Conservation (phyloP, 139 green algal genomes). For the Picochlorum sp. region DNA sequence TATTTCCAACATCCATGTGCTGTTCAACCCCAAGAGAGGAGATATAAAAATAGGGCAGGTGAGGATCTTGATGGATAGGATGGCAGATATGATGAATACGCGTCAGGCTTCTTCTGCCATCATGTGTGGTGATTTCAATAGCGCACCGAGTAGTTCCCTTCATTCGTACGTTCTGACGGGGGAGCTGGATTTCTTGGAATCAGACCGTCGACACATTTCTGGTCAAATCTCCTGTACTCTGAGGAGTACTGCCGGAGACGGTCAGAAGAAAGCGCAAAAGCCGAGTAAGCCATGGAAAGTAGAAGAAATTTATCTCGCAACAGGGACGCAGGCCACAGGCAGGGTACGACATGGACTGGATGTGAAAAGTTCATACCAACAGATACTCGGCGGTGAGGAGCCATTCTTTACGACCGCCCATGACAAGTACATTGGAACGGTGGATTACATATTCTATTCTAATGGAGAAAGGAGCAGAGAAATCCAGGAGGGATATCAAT, state of each 20-base stretch:
- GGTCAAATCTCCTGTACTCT: slow-evolving; percentile 27
- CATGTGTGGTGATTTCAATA: slow-evolving; percentile 65
- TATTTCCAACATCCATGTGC: slow-evolving; percentile 71
- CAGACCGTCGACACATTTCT: slow-evolving; percentile 29
- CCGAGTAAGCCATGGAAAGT: slow-evolving; percentile 5
- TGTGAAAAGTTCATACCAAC: slow-evolving; percentile 19
- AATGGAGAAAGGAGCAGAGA: neutral
- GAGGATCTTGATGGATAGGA: slow-evolving; percentile 31
- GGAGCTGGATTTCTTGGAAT: slow-evolving; percentile 29
- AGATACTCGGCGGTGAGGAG: slow-evolving; percentile 26
- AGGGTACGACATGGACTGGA: neutral
- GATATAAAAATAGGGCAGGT: slow-evolving; percentile 74
- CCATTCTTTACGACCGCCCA: slow-evolving; percentile 39
- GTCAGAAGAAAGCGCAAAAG: neutral
- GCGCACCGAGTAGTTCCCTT: slow-evolving; percentile 34
- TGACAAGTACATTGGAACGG: slow-evolving; percentile 50
- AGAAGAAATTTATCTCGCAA: slow-evolving; percentile 16
- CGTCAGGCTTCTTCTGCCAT: neutral
- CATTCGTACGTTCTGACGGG: slow-evolving; percentile 43
- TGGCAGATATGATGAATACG: slow-evolving; percentile 15
- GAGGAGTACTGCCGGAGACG: neutral
- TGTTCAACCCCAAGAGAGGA: slow-evolving; percentile 78
- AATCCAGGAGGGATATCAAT: slow-evolving; percentile 22
- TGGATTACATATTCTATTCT: slow-evolving; percentile 69
- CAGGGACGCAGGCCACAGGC: neutral